Conservation (phyloP, 257 asterid genomes). For the Perilla frutescens region DNA sequence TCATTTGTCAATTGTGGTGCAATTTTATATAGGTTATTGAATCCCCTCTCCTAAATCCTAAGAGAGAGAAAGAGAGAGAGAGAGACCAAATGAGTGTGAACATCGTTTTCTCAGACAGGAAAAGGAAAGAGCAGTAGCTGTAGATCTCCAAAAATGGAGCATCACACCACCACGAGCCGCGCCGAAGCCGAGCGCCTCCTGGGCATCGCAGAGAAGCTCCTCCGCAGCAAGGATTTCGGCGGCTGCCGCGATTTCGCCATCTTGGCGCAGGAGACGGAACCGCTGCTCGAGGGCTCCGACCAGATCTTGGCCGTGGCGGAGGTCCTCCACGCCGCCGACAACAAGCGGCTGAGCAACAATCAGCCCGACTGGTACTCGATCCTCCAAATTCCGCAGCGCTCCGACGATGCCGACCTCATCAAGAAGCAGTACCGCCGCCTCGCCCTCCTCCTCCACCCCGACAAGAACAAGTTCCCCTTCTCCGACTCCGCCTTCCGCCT, state of each 20-base stretch:
- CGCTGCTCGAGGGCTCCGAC: conserved; percentile 85
- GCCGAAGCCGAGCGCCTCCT: conserved; percentile 93
- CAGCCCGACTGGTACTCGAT: conserved; percentile 82
- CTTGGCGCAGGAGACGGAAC: conserved; percentile 89
- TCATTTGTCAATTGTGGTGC: no score
- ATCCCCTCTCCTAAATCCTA: no score
- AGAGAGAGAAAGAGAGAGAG: no score
- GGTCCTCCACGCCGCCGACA: conserved; percentile 66
- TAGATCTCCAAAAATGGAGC: conserved; percentile 60
- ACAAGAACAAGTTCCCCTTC: conserved; percentile 80
- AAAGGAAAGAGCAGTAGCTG: not conserved
- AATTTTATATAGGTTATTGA: no score
- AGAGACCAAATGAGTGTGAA: not conserved
- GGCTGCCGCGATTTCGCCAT: conserved; percentile 78
- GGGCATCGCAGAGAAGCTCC: conserved; percentile 89
- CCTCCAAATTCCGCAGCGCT: conserved; percentile 63
- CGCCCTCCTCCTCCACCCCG: conserved; percentile 94
- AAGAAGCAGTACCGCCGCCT: conserved; percentile 89
- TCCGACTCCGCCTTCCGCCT: conserved; percentile 90
- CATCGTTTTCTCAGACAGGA: conserved; percentile 38
- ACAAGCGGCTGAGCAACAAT: conserved; percentile 56
- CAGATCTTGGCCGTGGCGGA: conserved; percentile 92
- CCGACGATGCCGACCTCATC: conserved; percentile 67
- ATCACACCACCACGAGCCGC: conserved; percentile 78
- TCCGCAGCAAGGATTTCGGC: conserved; percentile 59